Percentiles rank a stretch among this genome's conserved stretches.
These are phyloP conservation scores for Achlya hypogyna DNA, from an alignment of 352 stramenopile species.

Conservation along the genomic window DNA sequence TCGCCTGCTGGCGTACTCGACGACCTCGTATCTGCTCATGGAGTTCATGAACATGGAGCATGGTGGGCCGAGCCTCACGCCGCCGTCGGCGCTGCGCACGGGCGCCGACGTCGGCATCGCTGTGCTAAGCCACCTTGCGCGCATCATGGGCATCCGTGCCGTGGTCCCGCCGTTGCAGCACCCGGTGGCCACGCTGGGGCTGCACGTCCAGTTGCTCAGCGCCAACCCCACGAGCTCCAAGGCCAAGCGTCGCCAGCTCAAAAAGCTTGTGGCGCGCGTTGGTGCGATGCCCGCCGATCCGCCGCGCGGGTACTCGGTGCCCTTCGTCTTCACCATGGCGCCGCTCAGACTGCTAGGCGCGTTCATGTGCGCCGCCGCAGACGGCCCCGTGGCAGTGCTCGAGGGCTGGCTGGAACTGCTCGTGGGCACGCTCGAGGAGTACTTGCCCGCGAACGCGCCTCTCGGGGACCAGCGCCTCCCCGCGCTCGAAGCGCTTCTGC, in stretches of 20 bases:
- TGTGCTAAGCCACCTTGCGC: not conserved
- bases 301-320: slow-evolving; percentile 39
- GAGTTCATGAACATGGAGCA: slow-evolving; percentile 20
- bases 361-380: not conserved
- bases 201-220: slow-evolving; percentile 1
- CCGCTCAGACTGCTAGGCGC: not conserved
- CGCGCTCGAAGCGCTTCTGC: not conserved
- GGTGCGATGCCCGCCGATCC: slow-evolving; percentile 35
- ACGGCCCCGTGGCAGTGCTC: not conserved
- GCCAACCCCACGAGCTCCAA: slow-evolving; percentile 23
- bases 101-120: not conserved
- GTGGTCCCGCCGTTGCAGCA: not conserved
- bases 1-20: slow-evolving; percentile 57
- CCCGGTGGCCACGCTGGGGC: not conserved
- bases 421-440: slow-evolving; percentile 8
- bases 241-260: slow-evolving; percentile 38
- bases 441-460: not conserved
- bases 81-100: not conserved
- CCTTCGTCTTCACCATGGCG: slow-evolving; percentile 51
- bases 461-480: not conserved
- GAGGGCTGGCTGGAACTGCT: slow-evolving; percentile 2
- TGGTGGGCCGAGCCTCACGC: not conserved
- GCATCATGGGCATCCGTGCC: slow-evolving; percentile 7
- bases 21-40: slow-evolving; percentile 13
- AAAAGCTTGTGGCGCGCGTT: slow-evolving; percentile 45